Conservation (phyloP, 495 filamentous ascomycete genomes). For the Aspergillus panamensis region DNA sequence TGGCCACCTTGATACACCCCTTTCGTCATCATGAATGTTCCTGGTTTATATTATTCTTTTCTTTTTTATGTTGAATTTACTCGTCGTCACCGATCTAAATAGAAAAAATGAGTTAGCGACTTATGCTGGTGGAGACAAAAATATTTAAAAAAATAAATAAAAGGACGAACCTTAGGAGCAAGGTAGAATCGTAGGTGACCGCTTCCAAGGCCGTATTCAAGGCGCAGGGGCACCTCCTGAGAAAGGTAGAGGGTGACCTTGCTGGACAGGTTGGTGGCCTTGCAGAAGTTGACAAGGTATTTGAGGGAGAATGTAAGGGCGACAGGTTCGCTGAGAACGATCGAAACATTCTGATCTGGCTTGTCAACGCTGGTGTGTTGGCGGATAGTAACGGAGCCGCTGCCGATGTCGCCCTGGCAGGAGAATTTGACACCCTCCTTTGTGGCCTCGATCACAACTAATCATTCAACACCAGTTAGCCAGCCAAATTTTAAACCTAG, state of each 20-base stretch:
- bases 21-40: slow-evolving; percentile 33
- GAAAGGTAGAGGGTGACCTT: slow-evolving; percentile 89
- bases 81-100: slow-evolving; percentile 87
- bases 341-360: slow-evolving; percentile 78
- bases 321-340: slow-evolving; percentile 88
- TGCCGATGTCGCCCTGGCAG: slow-evolving; percentile 91
- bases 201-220: slow-evolving; percentile 84
- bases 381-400: slow-evolving; percentile 86
- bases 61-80: slow-evolving; percentile 42
- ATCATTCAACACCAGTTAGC: slow-evolving; percentile 1
- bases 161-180: slow-evolving; percentile 83
- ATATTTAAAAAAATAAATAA: neutral
- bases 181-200: slow-evolving; percentile 96
- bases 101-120: neutral
- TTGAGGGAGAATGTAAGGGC: slow-evolving; percentile 97
- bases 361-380: slow-evolving; percentile 90
- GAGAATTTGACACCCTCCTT: slow-evolving; percentile 99
- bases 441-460: slow-evolving; percentile 90
- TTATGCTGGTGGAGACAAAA: neutral
- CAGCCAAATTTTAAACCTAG: neutral
- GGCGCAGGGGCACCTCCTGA: slow-evolving; percentile 91
- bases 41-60: slow-evolving; percentile 27
- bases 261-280: slow-evolving; percentile 79
- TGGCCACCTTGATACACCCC: slow-evolving; percentile 31
- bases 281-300: slow-evolving; percentile 99